Percentiles rank a stretch among this genome's conserved stretches.
These are phyloP conservation scores for Syncephalis fuscata DNA, from an alignment of 371 early-diverging fungal species.

Conservation along the genomic window DNA sequence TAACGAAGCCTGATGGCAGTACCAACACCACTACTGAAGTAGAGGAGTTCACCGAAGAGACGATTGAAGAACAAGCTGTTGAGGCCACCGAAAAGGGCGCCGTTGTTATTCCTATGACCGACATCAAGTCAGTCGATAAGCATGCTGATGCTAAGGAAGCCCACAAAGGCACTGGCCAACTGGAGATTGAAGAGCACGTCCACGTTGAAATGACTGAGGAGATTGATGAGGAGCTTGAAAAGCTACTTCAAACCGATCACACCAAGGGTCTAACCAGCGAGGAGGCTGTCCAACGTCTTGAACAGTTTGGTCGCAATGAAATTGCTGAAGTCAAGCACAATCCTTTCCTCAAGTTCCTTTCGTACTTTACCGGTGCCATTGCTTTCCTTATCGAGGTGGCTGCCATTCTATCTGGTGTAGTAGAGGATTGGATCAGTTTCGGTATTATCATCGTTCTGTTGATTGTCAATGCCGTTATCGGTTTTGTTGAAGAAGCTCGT, in stretches of 20 bases:
- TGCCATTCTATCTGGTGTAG: conserved; percentile 50
- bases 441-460: conserved; percentile 69
- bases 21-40: too few relatives aligned
- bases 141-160: not conserved
- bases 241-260: conserved; percentile 47
- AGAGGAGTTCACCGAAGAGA: too few relatives aligned
- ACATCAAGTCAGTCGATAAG: too few relatives aligned
- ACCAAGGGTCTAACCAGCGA: conserved; percentile 33
- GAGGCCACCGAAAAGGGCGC: too few relatives aligned
- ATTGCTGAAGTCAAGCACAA: conserved; percentile 66
- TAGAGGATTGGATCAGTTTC: conserved; percentile 52
- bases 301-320: conserved; percentile 52
- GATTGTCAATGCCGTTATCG: conserved; percentile 77
- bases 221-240: conserved; percentile 49
- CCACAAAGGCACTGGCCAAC: not conserved
- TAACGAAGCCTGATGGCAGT: too few relatives aligned
- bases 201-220: conserved; percentile 50
- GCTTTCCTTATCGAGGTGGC: conserved; percentile 74
- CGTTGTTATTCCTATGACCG: too few relatives aligned
- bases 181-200: conserved; percentile 28
- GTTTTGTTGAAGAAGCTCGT: conserved; percentile 75
- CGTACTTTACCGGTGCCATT: conserved; percentile 80
- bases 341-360: conserved; percentile 71
- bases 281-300: conserved; percentile 39
- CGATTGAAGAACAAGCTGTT: too few relatives aligned